Conservation (phyloP, 106 monocot genomes). For the Amphibolis antarctica region DNA sequence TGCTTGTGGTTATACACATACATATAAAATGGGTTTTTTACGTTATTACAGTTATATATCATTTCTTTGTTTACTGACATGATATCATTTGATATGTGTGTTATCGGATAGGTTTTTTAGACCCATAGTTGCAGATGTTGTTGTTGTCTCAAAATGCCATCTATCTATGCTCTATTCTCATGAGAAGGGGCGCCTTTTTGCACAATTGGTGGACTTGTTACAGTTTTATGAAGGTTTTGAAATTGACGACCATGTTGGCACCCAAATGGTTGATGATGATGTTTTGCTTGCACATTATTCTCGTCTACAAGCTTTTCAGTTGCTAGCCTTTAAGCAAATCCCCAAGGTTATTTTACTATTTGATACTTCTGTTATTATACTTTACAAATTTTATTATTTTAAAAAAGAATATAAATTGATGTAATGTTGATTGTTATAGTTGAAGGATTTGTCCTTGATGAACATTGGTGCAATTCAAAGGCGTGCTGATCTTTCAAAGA, state of each 20-base stretch:
- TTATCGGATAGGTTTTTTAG: slow-evolving; percentile 95
- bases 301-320: slow-evolving; percentile 92
- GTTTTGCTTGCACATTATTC: slow-evolving; percentile 84
- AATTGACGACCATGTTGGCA: slow-evolving; percentile 94
- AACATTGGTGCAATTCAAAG: slow-evolving; percentile 93
- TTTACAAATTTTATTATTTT: background rate
- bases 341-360: slow-evolving; percentile 47
- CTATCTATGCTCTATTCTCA: slow-evolving; percentile 80
- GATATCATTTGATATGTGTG: no score
- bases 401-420: background rate
- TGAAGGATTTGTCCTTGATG: slow-evolving; percentile 64
- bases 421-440: slow-evolving; percentile 27
- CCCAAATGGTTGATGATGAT: slow-evolving; percentile 86
- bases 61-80: no score
- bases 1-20: no score
- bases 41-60: no score
- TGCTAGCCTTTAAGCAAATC: slow-evolving; percentile 81
- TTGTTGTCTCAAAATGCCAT: slow-evolving; percentile 94
- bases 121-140: slow-evolving; percentile 79
- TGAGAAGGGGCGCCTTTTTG: slow-evolving; percentile 89
- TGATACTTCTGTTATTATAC: background rate
- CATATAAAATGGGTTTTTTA: no score
- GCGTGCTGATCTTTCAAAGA: slow-evolving; percentile 77
- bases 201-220: slow-evolving; percentile 89
- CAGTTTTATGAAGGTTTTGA: slow-evolving; percentile 99